Base-by-base conservation (phyloP, 495 filamentous ascomycete species). In the Aspergillus carlsbadensis region DNA sequence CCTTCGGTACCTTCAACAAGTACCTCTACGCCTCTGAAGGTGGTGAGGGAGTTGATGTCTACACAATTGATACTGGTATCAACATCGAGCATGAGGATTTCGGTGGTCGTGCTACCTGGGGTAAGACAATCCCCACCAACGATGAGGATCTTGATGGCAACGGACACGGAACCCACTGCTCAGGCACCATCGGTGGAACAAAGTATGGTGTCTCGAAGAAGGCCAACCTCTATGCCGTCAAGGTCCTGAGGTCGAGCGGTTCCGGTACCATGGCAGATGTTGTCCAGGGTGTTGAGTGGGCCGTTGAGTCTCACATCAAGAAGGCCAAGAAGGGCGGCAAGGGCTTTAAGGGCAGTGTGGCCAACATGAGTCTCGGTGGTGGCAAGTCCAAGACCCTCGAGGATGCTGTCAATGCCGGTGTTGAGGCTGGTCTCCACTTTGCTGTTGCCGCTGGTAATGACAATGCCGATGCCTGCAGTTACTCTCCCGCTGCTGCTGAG, bases 181-280 rank as follows among this genome's bases (percentile, higher is more conserved):
- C 95, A 54, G 95, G 95, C 61, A 99, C 95, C 37, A 85, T 98
- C 64, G 95, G 88, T 55, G 95, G 95, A 70, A 94, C 93, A 83
- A 97, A 96, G 79, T 97, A 94, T 70, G 95, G 95, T 84, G 94
- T 99, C 57, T 91, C 95, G 64, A 99, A 99, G 87, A 96, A 96
- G 83, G 95, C 95, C 66, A 89, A 89, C 59, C 80, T 99, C 68
- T 89, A 91, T 66, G 95, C 95, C 56, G 91, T 99, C 75, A 99
- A 99, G 84, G 95, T 99, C 35, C 86, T 99, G 59, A 85, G 88
- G 66, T 97, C 95, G 58, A 97, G 96, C 72, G 95, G 95, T 63
- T 96, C 95, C 59, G 95, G 95, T 60, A 89, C 91, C 63, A 99
- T 99, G 95, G 89, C 91, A 44, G 95, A 99, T 69, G 95, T 99